These are phyloP conservation scores for Rhizophagus prolifer DNA, from an alignment of 192 early-diverging fungal genomes.

Conservation along the genomic window DNA sequence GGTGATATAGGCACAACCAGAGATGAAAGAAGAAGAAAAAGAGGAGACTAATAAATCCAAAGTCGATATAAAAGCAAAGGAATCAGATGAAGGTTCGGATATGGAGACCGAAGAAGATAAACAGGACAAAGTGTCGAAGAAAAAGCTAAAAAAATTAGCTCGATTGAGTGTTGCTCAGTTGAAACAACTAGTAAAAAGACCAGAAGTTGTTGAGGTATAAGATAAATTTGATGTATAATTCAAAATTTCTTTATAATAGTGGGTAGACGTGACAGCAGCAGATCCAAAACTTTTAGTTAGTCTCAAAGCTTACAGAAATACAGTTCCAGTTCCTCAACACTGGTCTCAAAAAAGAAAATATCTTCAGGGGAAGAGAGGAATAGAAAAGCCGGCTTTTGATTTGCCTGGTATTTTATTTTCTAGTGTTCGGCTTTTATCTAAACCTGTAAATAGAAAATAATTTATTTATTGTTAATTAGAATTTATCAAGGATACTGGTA, in stretches of 20 bases:
- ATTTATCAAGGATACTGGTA: slow-evolving; percentile 96
- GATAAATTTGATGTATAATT: neutral
- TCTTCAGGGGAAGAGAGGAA: slow-evolving; percentile 93
- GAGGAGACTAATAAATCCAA: neutral
- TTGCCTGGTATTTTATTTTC: slow-evolving; percentile 62
- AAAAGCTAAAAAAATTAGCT: slow-evolving; percentile 57
- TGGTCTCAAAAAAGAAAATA: slow-evolving; percentile 98
- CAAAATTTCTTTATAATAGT: slow-evolving; percentile 18
- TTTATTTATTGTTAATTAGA: slow-evolving; percentile 46
- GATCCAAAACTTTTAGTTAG: slow-evolving; percentile 89
- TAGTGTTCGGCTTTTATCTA: neutral
- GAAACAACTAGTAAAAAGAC: slow-evolving; percentile 86
- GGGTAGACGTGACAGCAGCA: slow-evolving; percentile 80
- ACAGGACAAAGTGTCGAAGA: slow-evolving; percentile 51
- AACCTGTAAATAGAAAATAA: neutral
- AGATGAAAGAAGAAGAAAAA: slow-evolving; percentile 25
- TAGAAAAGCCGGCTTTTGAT: slow-evolving; percentile 93
- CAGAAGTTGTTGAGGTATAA: slow-evolving; percentile 89
- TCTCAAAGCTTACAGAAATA: slow-evolving; percentile 90
- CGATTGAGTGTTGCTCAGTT: slow-evolving; percentile 84
- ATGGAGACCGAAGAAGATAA: slow-evolving; percentile 37
- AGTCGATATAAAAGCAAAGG: slow-evolving; percentile 22
- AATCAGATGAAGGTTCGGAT: slow-evolving; percentile 33
- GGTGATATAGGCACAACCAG: slow-evolving; percentile 5
- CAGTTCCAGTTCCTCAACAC: slow-evolving; percentile 92